A percentile compares a stretch with the other conserved stretches of the same genome.
These are phyloP conservation scores for Osmanthus fragrans DNA, from an alignment of 257 asterid species.

Conservation along the genomic window DNA sequence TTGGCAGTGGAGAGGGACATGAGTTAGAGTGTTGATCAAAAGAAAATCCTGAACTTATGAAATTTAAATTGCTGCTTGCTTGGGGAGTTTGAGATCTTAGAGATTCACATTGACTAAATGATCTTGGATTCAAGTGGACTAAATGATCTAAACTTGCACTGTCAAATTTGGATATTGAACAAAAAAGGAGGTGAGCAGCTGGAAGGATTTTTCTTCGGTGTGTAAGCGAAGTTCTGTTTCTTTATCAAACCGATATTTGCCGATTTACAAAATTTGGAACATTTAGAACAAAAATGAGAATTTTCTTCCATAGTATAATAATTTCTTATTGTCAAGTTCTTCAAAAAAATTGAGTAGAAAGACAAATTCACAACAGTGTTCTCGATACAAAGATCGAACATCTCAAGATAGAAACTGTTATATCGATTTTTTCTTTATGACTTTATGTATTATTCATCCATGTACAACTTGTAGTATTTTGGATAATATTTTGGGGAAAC, in stretches of 20 bases:
- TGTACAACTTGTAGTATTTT: not conserved
- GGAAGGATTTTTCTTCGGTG: not conserved
- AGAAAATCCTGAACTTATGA: not conserved
- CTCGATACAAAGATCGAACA: not conserved
- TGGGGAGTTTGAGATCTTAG: not conserved
- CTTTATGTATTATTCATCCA: not conserved
- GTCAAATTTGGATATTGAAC: not conserved
- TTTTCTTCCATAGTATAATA: not conserved
- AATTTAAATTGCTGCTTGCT: not conserved
- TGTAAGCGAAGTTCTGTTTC: not conserved
- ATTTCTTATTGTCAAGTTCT: not conserved
- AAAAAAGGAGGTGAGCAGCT: not conserved
- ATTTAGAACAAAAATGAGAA: not conserved
- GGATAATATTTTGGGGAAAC: constrained; percentile 2
- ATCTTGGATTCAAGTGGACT: not conserved
- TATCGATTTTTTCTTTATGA: not conserved
- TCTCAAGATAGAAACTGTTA: not conserved
- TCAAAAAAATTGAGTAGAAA: not conserved
- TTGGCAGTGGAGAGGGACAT: not conserved
- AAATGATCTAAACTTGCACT: not conserved
- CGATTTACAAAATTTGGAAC: not conserved
- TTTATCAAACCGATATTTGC: not conserved
- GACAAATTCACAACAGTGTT: not conserved
- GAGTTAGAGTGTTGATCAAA: not conserved
- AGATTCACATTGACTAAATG: not conserved